phyloP scores from a whole-genome alignment of 2,329 filamentous ascomycete species.

The Pseudocercospora macadamiae region DNA sequence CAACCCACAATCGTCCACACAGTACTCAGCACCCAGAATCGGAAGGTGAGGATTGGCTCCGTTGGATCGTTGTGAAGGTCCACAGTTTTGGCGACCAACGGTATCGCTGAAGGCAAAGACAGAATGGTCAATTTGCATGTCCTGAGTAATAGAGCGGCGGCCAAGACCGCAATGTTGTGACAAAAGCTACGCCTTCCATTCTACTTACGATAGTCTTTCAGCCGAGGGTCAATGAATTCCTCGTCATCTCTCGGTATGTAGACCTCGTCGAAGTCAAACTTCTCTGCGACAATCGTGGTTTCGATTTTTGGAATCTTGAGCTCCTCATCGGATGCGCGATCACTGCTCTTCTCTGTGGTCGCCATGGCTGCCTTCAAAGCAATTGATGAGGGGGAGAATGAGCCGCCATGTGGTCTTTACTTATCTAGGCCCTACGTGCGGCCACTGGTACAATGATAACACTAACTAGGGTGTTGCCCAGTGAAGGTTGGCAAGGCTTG shows the following conservation, averaged over 20 bases:
- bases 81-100: conserved; percentile 17
- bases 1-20: conserved; percentile 23
- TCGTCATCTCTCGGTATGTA: conserved; percentile 15
- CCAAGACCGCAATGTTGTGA: not conserved
- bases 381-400: not conserved
- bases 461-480: not conserved
- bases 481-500: not conserved
- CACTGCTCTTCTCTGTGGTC: not conserved
- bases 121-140: not conserved
- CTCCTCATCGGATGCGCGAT: not conserved
- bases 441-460: not conserved
- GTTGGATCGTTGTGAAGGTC: conserved; percentile 21
- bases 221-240: conserved; percentile 19
- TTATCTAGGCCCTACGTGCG: not conserved
- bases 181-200: not conserved
- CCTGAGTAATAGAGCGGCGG: too few relatives aligned
- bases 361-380: not conserved
- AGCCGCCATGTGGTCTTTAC: not conserved
- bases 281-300: not conserved
- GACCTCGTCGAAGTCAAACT: not conserved
- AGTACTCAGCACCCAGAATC: conserved; percentile 24
- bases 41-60: conserved; percentile 24
- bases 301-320: not conserved
- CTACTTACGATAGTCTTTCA: conserved; percentile 15
- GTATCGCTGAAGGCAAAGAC: not conserved